phyloP scores from a whole-genome alignment of 768 basidiomycete species.

The Russula vinacea region DNA sequence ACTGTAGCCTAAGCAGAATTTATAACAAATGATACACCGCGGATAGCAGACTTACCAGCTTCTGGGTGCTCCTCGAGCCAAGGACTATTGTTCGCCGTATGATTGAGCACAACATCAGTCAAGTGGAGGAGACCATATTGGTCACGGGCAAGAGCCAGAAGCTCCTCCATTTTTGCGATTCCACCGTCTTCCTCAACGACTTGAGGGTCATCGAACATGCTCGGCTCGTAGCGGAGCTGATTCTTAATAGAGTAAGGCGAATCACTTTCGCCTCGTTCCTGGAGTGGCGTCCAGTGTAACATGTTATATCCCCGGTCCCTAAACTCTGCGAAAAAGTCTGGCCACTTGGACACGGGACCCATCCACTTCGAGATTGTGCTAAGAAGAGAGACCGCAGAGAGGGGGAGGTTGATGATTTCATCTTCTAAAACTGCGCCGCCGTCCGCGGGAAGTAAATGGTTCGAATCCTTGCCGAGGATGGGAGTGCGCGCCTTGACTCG shows the following conservation, averaged over 20 bases:
- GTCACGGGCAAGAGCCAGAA: constrained; percentile 67
- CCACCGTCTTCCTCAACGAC: constrained; percentile 49
- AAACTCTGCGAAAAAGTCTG: constrained; percentile 75
- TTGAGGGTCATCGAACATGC: constrained; percentile 51
- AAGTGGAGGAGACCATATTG: constrained; percentile 86
- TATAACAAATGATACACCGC: neutral
- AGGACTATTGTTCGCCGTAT: constrained; percentile 90
- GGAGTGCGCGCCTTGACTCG: constrained; percentile 66
- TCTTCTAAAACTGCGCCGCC: constrained; percentile 52
- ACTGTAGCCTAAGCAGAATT: constrained; percentile 64
- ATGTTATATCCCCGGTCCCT: constrained; percentile 93
- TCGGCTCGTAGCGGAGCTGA: constrained; percentile 79
- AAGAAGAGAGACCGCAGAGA: constrained; percentile 85
- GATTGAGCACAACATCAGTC: constrained; percentile 96
- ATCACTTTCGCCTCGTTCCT: constrained; percentile 83
- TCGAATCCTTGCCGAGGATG: constrained; percentile 59
- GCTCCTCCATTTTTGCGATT: constrained; percentile 54
- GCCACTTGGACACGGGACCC: constrained; percentile 80
- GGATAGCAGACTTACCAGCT: constrained; percentile 59
- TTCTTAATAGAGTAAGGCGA: constrained; percentile 93
- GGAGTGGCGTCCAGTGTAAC: constrained; percentile 95
- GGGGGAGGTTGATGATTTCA: constrained; percentile 63
- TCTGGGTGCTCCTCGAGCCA: constrained; percentile 96
- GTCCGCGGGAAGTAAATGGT: constrained; percentile 49
- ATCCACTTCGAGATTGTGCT: constrained; percentile 98